These are phyloP conservation scores for Aspergillus taichungensis DNA, from an alignment of 495 filamentous ascomycete genomes.

Conservation along the genomic window DNA sequence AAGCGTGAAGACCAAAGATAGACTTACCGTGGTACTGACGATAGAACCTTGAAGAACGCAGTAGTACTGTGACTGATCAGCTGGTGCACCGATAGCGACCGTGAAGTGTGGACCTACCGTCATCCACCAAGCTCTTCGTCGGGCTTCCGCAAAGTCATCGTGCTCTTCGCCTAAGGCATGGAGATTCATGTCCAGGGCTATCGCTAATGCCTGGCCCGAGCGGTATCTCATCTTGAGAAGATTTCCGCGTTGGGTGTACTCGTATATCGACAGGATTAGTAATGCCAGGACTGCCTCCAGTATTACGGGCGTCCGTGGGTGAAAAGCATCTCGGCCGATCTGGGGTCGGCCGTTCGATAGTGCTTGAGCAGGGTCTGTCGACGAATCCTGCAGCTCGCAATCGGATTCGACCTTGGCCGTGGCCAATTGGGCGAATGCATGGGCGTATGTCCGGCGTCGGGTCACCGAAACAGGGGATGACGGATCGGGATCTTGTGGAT, in stretches of 20 bases:
- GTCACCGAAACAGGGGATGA: constrained; percentile 34
- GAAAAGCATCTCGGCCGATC: constrained; percentile 39
- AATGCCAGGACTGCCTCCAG: constrained; percentile 48
- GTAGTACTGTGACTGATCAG: constrained; percentile 35
- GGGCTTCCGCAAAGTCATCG: constrained; percentile 45
- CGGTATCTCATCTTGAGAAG: constrained; percentile 53
- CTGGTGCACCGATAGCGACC: not conserved
- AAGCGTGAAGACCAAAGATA: not conserved
- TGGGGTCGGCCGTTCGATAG: constrained; percentile 36
- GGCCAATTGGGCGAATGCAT: constrained; percentile 46
- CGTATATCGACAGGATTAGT: constrained; percentile 48
- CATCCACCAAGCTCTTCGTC: constrained; percentile 55
- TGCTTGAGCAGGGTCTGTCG: constrained; percentile 43
- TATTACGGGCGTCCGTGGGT: constrained; percentile 42
- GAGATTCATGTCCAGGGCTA: constrained; percentile 45
- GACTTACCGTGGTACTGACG: constrained; percentile 48
- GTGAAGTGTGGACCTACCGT: constrained; percentile 27
- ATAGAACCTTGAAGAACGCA: constrained; percentile 52
- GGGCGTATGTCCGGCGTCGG: constrained; percentile 44
- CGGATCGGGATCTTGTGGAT: constrained; percentile 41
- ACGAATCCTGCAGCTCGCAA: constrained; percentile 47
- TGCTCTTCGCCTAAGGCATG: constrained; percentile 37
- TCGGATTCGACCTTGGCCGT: constrained; percentile 47
- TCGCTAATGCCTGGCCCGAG: constrained; percentile 46
- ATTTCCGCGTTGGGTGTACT: constrained; percentile 54